Percentiles rank a stretch among this genome's conserved stretches.
Conservation (phyloP, 1,284 basidiomycete species). For the Caloboletus firmus region DNA sequence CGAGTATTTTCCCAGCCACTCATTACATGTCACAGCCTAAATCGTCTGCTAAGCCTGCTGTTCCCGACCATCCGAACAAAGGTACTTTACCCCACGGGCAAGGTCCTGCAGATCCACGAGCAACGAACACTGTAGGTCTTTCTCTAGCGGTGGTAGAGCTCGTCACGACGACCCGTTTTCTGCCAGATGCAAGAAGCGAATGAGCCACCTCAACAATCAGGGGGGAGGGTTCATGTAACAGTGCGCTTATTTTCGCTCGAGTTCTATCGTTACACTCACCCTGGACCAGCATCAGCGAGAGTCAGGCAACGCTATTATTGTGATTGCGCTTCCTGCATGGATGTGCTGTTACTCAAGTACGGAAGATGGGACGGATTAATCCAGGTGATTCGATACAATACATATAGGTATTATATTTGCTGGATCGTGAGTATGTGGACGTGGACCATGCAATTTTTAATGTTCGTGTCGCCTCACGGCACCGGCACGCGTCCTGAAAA, state of each 20-base stretch:
- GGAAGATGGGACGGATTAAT: not conserved
- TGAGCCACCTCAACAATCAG: not conserved
- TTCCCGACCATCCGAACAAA: not conserved
- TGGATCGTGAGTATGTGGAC: not conserved
- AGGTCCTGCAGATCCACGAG: not conserved
- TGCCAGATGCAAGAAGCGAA: not conserved
- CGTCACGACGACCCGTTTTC: not conserved
- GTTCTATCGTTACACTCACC: not conserved
- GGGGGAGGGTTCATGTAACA: not conserved
- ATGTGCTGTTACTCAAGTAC: not conserved
- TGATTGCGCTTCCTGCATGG: constrained; percentile 1
- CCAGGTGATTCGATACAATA: not conserved
- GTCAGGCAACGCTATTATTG: not conserved
- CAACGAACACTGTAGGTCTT: not conserved
- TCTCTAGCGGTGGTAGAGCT: no score
- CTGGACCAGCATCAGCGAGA: not conserved
- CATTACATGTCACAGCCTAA: not conserved
- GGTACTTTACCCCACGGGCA: no score
- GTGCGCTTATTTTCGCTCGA: not conserved
- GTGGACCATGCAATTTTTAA: not conserved
- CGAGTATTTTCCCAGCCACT: not conserved
- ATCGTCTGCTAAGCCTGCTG: not conserved
- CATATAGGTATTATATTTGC: no score
- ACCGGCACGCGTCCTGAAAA: not conserved
- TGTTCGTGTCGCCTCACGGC: not conserved